These are phyloP conservation scores for Botrytis pseudocinerea DNA, from an alignment of 2,329 filamentous ascomycete genomes.

Conservation along the genomic window DNA sequence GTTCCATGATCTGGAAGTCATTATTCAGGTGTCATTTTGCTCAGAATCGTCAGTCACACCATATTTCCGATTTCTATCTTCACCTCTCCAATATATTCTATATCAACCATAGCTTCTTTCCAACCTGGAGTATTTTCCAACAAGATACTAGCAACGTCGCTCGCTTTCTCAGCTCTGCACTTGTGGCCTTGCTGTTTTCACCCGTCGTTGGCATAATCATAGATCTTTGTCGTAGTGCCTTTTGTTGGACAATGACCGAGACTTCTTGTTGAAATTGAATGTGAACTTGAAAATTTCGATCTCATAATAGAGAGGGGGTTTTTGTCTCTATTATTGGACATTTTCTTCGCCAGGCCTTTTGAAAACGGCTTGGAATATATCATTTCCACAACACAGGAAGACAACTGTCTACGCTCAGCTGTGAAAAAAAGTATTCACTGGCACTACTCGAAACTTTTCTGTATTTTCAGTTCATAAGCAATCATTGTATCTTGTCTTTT, in stretches of 20 bases:
- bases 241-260: conserved; percentile 66
- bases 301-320: conserved; percentile 65
- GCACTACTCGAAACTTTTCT: not conserved
- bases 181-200: conserved; percentile 63
- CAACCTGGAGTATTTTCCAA: conserved; percentile 66
- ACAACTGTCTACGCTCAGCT: no score
- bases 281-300: conserved; percentile 68
- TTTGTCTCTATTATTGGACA: no score
- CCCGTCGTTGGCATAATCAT: conserved; percentile 56
- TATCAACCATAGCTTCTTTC: conserved; percentile 58
- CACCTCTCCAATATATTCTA: conserved; percentile 68
- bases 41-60: conserved; percentile 67
- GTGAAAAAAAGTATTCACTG: not conserved
- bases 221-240: conserved; percentile 61
- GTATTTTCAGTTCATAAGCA: not conserved
- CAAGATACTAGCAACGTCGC: conserved; percentile 67
- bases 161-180: conserved; percentile 58
- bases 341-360: no score
- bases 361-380: conserved; percentile 10
- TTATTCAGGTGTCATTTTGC: conserved; percentile 57
- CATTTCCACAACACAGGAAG: no score
- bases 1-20: no score
- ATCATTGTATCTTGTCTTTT: not conserved
- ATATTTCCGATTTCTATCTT: conserved; percentile 70
- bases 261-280: conserved; percentile 55